Evolutionary conservation across 2,329 filamentous ascomycete species (phyloP).

Genomic region (Cladobotryum mycophilum): DNA sequence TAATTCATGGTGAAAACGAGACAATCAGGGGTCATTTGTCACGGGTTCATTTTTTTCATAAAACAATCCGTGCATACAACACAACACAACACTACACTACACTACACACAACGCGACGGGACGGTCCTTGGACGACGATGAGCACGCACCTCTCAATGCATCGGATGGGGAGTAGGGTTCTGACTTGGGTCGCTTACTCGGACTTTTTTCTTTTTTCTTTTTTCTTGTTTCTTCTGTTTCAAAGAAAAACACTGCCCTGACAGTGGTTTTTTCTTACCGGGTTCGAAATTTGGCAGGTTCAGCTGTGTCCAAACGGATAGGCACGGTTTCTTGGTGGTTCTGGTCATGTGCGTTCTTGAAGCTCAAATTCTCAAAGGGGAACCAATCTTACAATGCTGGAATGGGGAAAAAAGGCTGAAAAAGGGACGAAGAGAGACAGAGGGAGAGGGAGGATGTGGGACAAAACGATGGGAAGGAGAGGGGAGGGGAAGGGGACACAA

Average conservation of each 20-base stretch:
- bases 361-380: background rate
- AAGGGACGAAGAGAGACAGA: constrained; percentile 1
- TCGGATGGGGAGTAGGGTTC: constrained; percentile 34
- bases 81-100: constrained; percentile 3
- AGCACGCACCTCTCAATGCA: constrained; percentile 27
- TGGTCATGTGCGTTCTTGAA: constrained; percentile 3
- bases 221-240: constrained; percentile 16
- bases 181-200: constrained; percentile 25
- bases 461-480: background rate
- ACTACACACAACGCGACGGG: background rate
- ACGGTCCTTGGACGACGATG: constrained; percentile 14
- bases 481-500: background rate
- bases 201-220: constrained; percentile 16
- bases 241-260: constrained; percentile 6
- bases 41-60: background rate
- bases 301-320: constrained; percentile 3
- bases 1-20: constrained; percentile 10
- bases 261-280: constrained; percentile 3
- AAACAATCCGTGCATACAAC: background rate
- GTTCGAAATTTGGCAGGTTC: constrained; percentile 3
- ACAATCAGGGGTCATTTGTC: constrained; percentile 6
- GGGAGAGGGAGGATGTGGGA: background rate
- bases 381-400: constrained; percentile 3
- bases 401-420: background rate
- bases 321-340: constrained; percentile 2